Base-by-base conservation (phyloP, 257 asterid genomes). In the Solanum gracilifrons region DNA sequence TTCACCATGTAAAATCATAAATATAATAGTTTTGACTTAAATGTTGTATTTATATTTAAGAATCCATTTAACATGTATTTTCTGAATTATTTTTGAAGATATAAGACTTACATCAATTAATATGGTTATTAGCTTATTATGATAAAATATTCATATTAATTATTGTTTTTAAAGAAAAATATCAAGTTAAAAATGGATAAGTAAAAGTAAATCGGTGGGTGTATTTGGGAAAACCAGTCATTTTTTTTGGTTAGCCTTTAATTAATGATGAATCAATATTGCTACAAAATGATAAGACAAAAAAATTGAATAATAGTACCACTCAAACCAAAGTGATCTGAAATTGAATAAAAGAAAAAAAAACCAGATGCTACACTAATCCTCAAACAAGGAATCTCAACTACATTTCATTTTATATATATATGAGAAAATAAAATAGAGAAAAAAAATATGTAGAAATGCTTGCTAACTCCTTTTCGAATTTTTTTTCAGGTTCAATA, bases 1-100 rank as follows among this genome's bases (percentile, higher is more conserved):
- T 10, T 62, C 2, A 60, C 0, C 0, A 2, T 60, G 27, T 60
- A 23, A 0, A 21, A 23, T 0, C 5, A 9, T 58, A 62, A 62
- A 23, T 51, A 51, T 51, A 62, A 62, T 10, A 62, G 32, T 64
- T 64, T 12, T 64, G 33, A 25, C 7, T 25, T 2, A 25, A n/a
- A 60, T 60, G 0, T 23, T 20, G 2, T 20, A 9, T 60, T 9
- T 60, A n/a, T 8, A 21, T 23, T 23, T 23, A 21, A 64, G 72
- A 64, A 25, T 64, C 13, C 3, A 64, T n/a, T 64, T 10, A n/a
- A 5, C 13, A 64, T 64, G 32, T 64, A 25, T 60, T 60, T 9
- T 10, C 1, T 9, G 13, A 5, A 64, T 23, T n/a, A n/a, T 9
- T 64, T 64, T 23, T 2, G 3, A 62, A 62, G 13, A 23, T 23